These are phyloP conservation scores for Fusarium nanum DNA, from an alignment of 2,329 filamentous ascomycete genomes.

Conservation along the genomic window DNA sequence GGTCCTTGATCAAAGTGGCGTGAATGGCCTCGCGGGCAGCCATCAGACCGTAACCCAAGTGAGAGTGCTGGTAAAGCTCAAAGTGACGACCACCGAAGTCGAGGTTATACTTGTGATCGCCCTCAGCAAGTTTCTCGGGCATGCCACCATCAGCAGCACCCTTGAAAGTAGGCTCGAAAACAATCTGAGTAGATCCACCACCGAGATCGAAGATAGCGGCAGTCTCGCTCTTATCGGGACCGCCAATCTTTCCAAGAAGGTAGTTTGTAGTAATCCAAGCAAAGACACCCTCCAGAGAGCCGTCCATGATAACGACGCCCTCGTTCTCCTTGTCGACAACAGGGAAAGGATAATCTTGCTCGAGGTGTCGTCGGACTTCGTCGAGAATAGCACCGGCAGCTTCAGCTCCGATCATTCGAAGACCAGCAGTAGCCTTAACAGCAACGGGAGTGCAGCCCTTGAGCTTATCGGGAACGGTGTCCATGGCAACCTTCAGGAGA, in stretches of 20 bases:
- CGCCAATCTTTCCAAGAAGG: conserved; percentile 95
- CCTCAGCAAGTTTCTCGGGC: conserved; percentile 84
- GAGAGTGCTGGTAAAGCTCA: conserved; percentile 96
- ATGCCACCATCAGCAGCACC: conserved; percentile 78
- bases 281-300: conserved; percentile 95
- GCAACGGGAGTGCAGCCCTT: conserved; percentile 93
- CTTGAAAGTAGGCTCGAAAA: conserved; percentile 96
- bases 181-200: conserved; percentile 97
- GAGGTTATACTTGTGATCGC: conserved; percentile 95
- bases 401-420: conserved; percentile 85
- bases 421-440: conserved; percentile 96
- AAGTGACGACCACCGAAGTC: conserved; percentile 92
- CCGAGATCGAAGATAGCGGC: conserved; percentile 97
- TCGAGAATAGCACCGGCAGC: conserved; percentile 86
- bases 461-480: conserved; percentile 85
- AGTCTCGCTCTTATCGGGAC: conserved; percentile 87
- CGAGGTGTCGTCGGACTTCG: conserved; percentile 84
- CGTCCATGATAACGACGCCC: conserved; percentile 97
- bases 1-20: conserved; percentile 76
- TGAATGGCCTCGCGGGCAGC: conserved; percentile 90
- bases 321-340: conserved; percentile 86
- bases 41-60: conserved; percentile 97
- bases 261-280: conserved; percentile 99
- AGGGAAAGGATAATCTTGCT: conserved; percentile 93
- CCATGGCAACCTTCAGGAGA: conserved; percentile 86